Conservation (phyloP, 2,329 filamentous ascomycete species). For the Penicillium sp. region DNA sequence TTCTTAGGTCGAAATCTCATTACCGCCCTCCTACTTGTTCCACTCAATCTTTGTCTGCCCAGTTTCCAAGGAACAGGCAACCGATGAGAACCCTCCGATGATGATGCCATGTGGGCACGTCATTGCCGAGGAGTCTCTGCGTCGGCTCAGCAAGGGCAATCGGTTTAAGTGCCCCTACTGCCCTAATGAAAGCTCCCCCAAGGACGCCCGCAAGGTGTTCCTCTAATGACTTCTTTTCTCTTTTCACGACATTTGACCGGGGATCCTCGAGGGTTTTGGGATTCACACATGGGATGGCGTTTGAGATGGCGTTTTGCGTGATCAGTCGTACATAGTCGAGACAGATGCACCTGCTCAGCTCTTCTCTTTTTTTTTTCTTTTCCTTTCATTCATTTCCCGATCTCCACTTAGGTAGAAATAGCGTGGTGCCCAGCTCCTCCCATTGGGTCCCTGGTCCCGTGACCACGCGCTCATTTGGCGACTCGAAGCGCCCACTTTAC, state of each 20-base stretch:
- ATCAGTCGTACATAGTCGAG: neutral
- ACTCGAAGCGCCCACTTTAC: slow-evolving; percentile 32
- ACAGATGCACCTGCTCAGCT: neutral
- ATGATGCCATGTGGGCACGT: slow-evolving; percentile 96
- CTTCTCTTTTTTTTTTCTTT: neutral
- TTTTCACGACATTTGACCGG: neutral
- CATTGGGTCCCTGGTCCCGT: slow-evolving; percentile 22
- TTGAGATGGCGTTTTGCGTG: neutral
- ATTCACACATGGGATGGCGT: neutral
- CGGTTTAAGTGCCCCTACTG: slow-evolving; percentile 97
- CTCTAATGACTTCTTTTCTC: slow-evolving; percentile 46
- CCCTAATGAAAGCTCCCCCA: slow-evolving; percentile 74
- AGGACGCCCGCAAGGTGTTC: slow-evolving; percentile 72
- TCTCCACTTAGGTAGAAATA: slow-evolving; percentile 5
- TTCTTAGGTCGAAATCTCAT: slow-evolving; percentile 60
- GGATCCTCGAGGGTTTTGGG: neutral
- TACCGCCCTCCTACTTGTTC: slow-evolving; percentile 68
- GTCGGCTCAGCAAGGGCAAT: slow-evolving; percentile 72
- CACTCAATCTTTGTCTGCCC: slow-evolving; percentile 98
- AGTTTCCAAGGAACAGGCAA: slow-evolving; percentile 94
- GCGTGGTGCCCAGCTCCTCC: neutral
- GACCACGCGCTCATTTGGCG: slow-evolving; percentile 40
- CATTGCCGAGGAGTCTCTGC: slow-evolving; percentile 78
- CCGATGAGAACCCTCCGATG: slow-evolving; percentile 90
- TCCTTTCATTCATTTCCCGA: slow-evolving; percentile 11